Conservation (phyloP, 2,329 filamentous ascomycete genomes). For the Verticillium alfalfae region DNA sequence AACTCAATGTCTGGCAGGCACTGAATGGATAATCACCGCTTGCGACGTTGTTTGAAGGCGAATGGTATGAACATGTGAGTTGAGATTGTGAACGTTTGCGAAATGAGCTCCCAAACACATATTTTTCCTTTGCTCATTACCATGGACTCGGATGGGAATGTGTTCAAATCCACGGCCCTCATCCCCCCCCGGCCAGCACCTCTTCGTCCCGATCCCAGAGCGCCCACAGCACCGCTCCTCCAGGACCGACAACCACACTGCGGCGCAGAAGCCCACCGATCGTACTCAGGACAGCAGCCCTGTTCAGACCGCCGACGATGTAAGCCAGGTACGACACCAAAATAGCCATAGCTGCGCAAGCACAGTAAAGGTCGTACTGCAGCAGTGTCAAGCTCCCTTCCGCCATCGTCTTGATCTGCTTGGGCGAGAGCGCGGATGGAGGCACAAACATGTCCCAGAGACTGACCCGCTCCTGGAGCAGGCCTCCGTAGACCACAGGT, state of each 20-base stretch:
- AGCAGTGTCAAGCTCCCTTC: slow-evolving; percentile 9
- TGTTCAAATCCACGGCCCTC: too few relatives aligned
- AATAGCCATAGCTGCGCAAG: slow-evolving; percentile 1
- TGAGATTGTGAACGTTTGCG: too few relatives aligned
- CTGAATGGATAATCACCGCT: too few relatives aligned
- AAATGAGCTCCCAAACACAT: too few relatives aligned
- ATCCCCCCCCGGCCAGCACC: not conserved
- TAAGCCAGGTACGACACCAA: slow-evolving; percentile 10
- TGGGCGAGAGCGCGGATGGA: slow-evolving; percentile 3
- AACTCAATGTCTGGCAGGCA: too few relatives aligned
- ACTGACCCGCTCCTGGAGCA: not conserved
- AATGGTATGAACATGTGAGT: too few relatives aligned
- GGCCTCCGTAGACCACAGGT: not conserved
- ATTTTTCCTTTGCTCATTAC: too few relatives aligned
- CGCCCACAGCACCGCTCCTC: slow-evolving; percentile 11
- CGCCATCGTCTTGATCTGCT: slow-evolving; percentile 6
- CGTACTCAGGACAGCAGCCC: not conserved
- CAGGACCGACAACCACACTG: slow-evolving; percentile 11
- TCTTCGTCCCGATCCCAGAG: slow-evolving; percentile 13
- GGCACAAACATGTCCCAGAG: slow-evolving; percentile 10
- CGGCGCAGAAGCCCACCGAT: slow-evolving; percentile 1
- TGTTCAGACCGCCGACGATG: not conserved
- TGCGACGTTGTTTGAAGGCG: too few relatives aligned
- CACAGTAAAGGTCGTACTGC: slow-evolving; percentile 17
- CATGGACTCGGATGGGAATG: too few relatives aligned